phyloP scores from a whole-genome alignment of 1,139 yeast species.

The Hanseniaspora sp. region DNA sequence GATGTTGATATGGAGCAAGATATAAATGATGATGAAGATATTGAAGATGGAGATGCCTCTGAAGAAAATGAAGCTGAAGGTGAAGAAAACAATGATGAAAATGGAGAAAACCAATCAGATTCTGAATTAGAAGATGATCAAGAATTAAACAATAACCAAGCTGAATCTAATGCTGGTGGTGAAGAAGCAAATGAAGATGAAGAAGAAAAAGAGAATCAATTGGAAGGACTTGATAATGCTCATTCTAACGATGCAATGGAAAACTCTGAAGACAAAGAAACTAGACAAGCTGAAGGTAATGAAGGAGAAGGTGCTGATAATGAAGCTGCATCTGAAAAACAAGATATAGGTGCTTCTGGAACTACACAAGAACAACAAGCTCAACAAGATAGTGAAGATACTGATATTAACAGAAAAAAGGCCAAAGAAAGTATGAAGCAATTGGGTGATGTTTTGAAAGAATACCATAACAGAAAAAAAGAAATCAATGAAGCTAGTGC shows the following conservation, averaged over 20 bases:
- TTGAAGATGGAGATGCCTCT: slow-evolving; percentile 24
- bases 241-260: slow-evolving; percentile 39
- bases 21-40: slow-evolving; percentile 18
- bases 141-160: slow-evolving; percentile 6
- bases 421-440: slow-evolving; percentile 78
- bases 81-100: slow-evolving; percentile 24
- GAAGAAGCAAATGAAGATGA: slow-evolving; percentile 25
- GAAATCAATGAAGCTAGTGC: slow-evolving; percentile 60
- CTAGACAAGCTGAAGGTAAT: slow-evolving; percentile 59
- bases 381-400: slow-evolving; percentile 28
- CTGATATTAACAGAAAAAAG: slow-evolving; percentile 48
- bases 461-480: slow-evolving; percentile 81
- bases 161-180: slow-evolving; percentile 25
- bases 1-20: slow-evolving; percentile 29
- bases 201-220: slow-evolving; percentile 28
- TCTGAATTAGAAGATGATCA: slow-evolving; percentile 15
- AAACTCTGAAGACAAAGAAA: slow-evolving; percentile 54
- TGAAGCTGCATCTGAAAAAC: slow-evolving; percentile 49
- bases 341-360: slow-evolving; percentile 60
- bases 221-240: slow-evolving; percentile 38
- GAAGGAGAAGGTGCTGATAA: slow-evolving; percentile 71
- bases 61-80: slow-evolving; percentile 23
- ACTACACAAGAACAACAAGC: slow-evolving; percentile 45
- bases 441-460: slow-evolving; percentile 81
- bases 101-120: slow-evolving; percentile 22